Evolutionary conservation across 1,139 yeast species (phyloP).

Genomic region (Hansenula lynferdii): DNA sequence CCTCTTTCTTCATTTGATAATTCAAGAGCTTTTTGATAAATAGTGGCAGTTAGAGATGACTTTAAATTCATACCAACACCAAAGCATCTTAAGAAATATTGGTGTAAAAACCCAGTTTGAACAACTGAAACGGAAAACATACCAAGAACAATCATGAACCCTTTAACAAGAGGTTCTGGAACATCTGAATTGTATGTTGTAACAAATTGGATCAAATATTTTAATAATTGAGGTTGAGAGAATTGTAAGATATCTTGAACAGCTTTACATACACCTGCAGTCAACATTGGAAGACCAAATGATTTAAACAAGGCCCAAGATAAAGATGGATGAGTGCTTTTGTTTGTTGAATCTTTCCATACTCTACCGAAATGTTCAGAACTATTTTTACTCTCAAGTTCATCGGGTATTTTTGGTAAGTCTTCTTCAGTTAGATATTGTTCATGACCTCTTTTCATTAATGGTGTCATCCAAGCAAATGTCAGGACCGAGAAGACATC

Average conservation of each 20-base stretch:
- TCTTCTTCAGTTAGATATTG: conserved; percentile 73
- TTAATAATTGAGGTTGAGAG: conserved; percentile 82
- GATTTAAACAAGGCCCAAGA: conserved; percentile 56
- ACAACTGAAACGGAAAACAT: conserved; percentile 82
- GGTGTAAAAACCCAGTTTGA: conserved; percentile 87
- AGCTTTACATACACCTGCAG: conserved; percentile 77
- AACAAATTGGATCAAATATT: conserved; percentile 74
- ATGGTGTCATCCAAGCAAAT: conserved; percentile 88
- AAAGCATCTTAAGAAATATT: conserved; percentile 85
- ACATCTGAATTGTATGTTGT: conserved; percentile 54
- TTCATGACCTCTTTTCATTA: conserved; percentile 81
- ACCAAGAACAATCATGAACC: conserved; percentile 73
- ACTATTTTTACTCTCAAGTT: conserved; percentile 49
- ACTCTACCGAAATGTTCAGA: conserved; percentile 46
- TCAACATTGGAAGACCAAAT: conserved; percentile 63
- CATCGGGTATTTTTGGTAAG: conserved; percentile 73
- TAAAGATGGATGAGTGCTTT: conserved; percentile 55
- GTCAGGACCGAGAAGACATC: conserved; percentile 76
- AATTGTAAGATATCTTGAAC: conserved; percentile 80
- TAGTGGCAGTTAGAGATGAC: conserved; percentile 71
- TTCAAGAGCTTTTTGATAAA: conserved; percentile 75
- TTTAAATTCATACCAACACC: conserved; percentile 89
- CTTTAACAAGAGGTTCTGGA: conserved; percentile 63
- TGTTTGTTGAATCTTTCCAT: conserved; percentile 51
- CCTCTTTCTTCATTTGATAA: conserved; percentile 83